phyloP scores from a whole-genome alignment of 2,329 filamentous ascomycete genomes.

The Fusarium sp. region DNA sequence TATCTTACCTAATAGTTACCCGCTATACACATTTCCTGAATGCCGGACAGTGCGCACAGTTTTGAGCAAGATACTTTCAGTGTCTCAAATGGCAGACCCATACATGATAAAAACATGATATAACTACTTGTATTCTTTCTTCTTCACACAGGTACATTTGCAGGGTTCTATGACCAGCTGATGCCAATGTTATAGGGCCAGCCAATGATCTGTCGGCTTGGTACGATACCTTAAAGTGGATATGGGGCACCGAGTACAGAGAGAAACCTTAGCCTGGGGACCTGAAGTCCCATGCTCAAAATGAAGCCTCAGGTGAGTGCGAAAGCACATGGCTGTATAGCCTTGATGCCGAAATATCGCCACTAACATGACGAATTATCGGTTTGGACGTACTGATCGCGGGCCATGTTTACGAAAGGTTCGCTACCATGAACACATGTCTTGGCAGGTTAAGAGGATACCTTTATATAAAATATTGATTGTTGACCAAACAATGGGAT shows the following conservation, averaged over 20 bases:
- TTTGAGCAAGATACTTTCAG: neutral
- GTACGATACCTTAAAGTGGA: neutral
- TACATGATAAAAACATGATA: slow-evolving; percentile 21
- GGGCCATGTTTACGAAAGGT: neutral
- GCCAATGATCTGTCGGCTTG: slow-evolving; percentile 21
- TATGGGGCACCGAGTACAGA: neutral
- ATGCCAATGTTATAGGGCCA: slow-evolving; percentile 34
- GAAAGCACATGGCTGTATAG: neutral
- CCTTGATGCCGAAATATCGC: neutral
- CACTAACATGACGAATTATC: neutral
- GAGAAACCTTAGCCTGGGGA: neutral
- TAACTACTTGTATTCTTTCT: neutral
- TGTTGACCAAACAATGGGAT: neutral
- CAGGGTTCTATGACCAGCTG: slow-evolving; percentile 16
- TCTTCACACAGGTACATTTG: neutral
- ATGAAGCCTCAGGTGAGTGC: neutral
- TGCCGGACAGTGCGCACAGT: no score
- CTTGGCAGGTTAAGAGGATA: slow-evolving; percentile 2
- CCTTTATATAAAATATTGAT: neutral
- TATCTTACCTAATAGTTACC: neutral
- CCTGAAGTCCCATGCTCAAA: neutral
- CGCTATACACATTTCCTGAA: neutral
- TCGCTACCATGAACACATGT: neutral
- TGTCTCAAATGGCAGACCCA: neutral
- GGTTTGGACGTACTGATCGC: neutral